Evolutionary conservation across 2,329 filamentous ascomycete genomes (phyloP), one percentile per base, ranked within the genome.

Genomic region (Colletotrichum gigasporum): DNA sequence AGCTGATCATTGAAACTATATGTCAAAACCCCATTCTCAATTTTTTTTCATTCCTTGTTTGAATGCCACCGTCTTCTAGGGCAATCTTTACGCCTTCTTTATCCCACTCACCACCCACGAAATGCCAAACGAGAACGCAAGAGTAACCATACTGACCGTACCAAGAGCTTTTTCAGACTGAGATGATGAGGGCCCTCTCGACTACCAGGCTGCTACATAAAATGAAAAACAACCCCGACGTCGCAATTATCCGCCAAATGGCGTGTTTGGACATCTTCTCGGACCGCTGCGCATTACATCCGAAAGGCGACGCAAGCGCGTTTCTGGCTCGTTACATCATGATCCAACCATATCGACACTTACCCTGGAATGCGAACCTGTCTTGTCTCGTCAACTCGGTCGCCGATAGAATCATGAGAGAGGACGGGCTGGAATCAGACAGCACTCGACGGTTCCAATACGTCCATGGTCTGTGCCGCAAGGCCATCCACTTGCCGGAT

Each of bases 261-360:
- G 18, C 24, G 24, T 26, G 28, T 7, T 24, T 20, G 8, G 24
- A 14, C 2, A 34, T 4, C 34, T 18, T 26, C 5, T 52, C 55
- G 9, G 2, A 16, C 11, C 16, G 34, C n/a, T 59, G 45, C 26
- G 18, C 26, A 26, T 4, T 14, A 1, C 30, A 28, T 2, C 10
- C 12, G 5, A 12, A 8, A 3, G 8, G 35, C n/a, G 18, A 52
- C 26, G 35, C 35, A 3, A 52, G 32, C n/a, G 12, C 16, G 11
- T 59, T 59, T 24, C 12, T 59, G 24, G 45, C 55, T 5, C 26
- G 28, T 8, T 52, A 52, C 35, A 22, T 59, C 45, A 34, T 26
- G 0, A 1, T 34, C 7, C 55, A 34, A 32, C 26, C 55, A 34
- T 22, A 52, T 7, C 34, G 7, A 14, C 35, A 51, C 35, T 14